phyloP scores from a whole-genome alignment of 1,284 basidiomycete species.

The Boletus semigastroideus region DNA sequence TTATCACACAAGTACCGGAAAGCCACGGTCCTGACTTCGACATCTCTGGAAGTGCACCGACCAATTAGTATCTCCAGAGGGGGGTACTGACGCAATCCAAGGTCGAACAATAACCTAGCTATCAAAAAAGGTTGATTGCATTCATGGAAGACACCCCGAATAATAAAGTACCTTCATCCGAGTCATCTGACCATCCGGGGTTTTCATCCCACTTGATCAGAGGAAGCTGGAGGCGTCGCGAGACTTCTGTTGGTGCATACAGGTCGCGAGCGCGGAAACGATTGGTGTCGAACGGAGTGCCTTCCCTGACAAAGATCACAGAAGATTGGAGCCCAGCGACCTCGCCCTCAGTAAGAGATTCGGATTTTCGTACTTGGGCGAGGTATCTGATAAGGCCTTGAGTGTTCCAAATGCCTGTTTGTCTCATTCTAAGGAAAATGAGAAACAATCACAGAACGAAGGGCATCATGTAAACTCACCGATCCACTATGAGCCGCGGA shows the following conservation, averaged over 20 bases:
- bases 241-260: background rate
- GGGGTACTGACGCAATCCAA: background rate
- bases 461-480: constrained; percentile 39
- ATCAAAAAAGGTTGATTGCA: background rate
- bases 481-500: constrained; percentile 74
- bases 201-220: background rate
- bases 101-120: background rate
- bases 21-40: background rate
- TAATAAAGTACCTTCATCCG: background rate
- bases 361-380: constrained; percentile 71
- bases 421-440: constrained; percentile 58
- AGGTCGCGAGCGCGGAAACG: background rate
- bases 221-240: background rate
- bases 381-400: constrained; percentile 79
- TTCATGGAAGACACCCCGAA: background rate
- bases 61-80: background rate
- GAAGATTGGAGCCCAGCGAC: constrained; percentile 61
- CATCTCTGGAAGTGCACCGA: background rate
- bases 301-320: background rate
- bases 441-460: background rate
- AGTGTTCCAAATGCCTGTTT: constrained; percentile 74
- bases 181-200: background rate
- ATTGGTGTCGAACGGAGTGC: no score
- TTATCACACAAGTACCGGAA: background rate
- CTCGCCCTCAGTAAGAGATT: constrained; percentile 66